A percentile compares a stretch with the other conserved stretches of the same genome.
These are phyloP conservation scores for Cyclostephanos tholiformis DNA, from an alignment of 108 stramenopile genomes.

Conservation along the genomic window DNA sequence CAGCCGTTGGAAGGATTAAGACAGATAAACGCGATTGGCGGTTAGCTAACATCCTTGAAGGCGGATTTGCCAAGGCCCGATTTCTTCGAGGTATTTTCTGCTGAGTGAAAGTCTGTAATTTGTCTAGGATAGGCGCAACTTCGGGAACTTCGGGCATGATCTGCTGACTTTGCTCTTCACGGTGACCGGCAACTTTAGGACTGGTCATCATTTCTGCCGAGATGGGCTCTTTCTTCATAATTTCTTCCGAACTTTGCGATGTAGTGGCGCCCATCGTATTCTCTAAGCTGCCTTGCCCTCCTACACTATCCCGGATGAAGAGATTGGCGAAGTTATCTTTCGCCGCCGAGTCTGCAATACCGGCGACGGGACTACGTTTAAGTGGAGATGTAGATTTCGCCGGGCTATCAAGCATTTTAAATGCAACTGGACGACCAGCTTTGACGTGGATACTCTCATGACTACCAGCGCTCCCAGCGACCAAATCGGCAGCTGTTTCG, in stretches of 20 bases:
- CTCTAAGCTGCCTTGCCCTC: background rate
- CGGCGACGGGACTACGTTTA: background rate
- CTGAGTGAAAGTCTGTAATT: background rate
- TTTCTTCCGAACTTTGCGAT: background rate
- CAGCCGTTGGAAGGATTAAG: constrained; percentile 74
- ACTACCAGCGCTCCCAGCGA: background rate
- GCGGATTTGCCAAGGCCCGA: constrained; percentile 23
- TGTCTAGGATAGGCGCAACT: background rate
- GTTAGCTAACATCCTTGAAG: constrained; percentile 50
- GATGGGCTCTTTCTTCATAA: background rate
- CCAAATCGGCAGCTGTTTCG: constrained; percentile 25
- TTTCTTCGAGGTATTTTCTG: background rate
- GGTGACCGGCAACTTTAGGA: constrained; percentile 10
- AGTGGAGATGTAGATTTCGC: background rate
- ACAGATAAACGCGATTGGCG: constrained; percentile 75
- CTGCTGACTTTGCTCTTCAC: background rate
- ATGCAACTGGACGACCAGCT: background rate
- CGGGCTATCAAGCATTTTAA: background rate
- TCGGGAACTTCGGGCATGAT: constrained; percentile 5
- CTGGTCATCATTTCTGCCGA: constrained; percentile 11
- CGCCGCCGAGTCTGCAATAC: background rate
- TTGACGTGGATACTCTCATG: background rate
- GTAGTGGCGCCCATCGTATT: background rate
- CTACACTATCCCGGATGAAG: constrained; percentile 5
- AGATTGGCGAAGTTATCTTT: constrained; percentile 35